A percentile compares a stretch with the other conserved stretches of the same genome.
These are phyloP conservation scores for Haplosporangium sp. DNA, from an alignment of 371 early-diverging fungal genomes.

Conservation along the genomic window DNA sequence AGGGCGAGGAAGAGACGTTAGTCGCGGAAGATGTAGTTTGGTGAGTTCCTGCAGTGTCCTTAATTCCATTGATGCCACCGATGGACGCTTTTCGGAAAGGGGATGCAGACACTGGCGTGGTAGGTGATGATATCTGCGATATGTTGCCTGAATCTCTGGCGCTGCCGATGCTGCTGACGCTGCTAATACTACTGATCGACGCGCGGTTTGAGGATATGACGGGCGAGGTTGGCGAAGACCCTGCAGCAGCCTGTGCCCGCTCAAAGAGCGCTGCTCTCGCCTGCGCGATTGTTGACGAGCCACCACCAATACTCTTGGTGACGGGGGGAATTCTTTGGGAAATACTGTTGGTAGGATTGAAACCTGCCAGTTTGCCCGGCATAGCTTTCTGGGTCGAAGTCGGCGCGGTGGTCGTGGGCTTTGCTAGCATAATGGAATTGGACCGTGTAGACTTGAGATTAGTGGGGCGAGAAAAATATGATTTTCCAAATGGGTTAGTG, in stretches of 20 bases:
- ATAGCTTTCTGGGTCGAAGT: not conserved
- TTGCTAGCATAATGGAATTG: slow-evolving; percentile 5
- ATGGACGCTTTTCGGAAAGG: slow-evolving; percentile 29
- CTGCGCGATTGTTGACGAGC: slow-evolving; percentile 19
- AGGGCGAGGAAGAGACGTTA: slow-evolving; percentile 6
- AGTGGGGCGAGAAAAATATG: not conserved
- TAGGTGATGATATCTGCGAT: slow-evolving; percentile 11
- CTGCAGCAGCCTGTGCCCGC: slow-evolving; percentile 7
- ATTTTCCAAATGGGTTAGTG: not conserved
- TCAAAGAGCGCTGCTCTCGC: slow-evolving; percentile 35
- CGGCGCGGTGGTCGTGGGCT: slow-evolving; percentile 10
- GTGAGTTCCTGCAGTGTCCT: slow-evolving; percentile 5
- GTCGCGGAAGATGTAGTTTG: not conserved
- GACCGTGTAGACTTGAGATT: not conserved
- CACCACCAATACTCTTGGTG: not conserved
- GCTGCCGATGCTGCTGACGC: slow-evolving; percentile 7
- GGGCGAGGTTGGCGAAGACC: slow-evolving; percentile 17
- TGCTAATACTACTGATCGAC: slow-evolving; percentile 27
- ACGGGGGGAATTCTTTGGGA: not conserved
- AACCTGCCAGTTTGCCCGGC: slow-evolving; percentile 20
- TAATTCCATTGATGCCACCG: not conserved
- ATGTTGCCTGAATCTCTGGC: not conserved
- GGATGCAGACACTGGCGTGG: slow-evolving; percentile 20
- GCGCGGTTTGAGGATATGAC: slow-evolving; percentile 11
- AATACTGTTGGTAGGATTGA: slow-evolving; percentile 13